These are phyloP conservation scores for Trichophyton rubrum DNA, from an alignment of 2,329 filamentous ascomycete genomes.

Conservation along the genomic window DNA sequence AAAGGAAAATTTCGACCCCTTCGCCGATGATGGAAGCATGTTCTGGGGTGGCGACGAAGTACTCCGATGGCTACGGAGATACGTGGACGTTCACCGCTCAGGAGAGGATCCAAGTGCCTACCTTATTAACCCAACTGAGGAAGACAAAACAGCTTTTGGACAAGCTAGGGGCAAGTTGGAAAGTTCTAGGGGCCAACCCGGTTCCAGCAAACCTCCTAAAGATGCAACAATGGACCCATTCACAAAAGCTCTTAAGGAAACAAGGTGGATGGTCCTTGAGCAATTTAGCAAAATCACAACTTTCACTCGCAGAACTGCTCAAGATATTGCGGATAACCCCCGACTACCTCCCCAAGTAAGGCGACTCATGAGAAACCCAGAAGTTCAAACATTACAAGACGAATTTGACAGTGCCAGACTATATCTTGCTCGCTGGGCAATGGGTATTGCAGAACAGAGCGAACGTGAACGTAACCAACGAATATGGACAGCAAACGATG, in stretches of 20 bases:
- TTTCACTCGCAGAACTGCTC: slow-evolving; percentile 81
- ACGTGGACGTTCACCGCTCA: slow-evolving; percentile 71
- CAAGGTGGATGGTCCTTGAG: slow-evolving; percentile 91
- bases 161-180: slow-evolving; percentile 30
- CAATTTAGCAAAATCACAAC: slow-evolving; percentile 96
- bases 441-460: slow-evolving; percentile 96
- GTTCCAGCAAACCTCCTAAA: slow-evolving; percentile 22
- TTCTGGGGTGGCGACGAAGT: slow-evolving; percentile 99
- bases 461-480: slow-evolving; percentile 73
- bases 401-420: slow-evolving; percentile 94
- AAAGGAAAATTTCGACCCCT: slow-evolving; percentile 78
- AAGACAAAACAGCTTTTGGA: slow-evolving; percentile 74
- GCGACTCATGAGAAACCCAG: slow-evolving; percentile 73
- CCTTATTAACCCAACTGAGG: slow-evolving; percentile 71
- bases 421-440: slow-evolving; percentile 92
- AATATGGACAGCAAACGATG: slow-evolving; percentile 87
- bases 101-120: slow-evolving; percentile 82
- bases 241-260: slow-evolving; percentile 85
- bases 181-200: slow-evolving; percentile 12
- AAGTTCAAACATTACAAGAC: slow-evolving; percentile 88
- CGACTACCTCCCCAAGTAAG: slow-evolving; percentile 80
- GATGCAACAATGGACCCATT: slow-evolving; percentile 84
- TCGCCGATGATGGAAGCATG: slow-evolving; percentile 63
- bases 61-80: slow-evolving; percentile 74
- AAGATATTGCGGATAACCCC: slow-evolving; percentile 83